Base-by-base conservation (phyloP, 176 grass and related monocot species). In the Cymbopogon citratus region DNA sequence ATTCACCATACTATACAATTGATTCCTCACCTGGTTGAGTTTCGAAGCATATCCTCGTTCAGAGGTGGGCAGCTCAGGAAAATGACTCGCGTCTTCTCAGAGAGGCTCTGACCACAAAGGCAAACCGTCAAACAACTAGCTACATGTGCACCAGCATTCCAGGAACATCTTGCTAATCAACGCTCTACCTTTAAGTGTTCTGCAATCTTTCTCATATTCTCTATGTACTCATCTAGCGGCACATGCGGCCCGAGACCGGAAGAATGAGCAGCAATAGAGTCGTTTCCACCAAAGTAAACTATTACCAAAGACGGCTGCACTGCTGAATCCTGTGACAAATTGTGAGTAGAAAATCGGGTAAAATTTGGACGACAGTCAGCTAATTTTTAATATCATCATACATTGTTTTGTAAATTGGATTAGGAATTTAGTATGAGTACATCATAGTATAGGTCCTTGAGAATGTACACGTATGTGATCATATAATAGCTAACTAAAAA, bases 231-330 rank as follows among this genome's bases (percentile, higher is more conserved):
- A 5, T 81, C 75, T 80, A 97, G 81, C 7, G 94, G 94, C 39
- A 97, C 94, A 78, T 97, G 94, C 79, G 89, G 87, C 69, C 94
- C 90, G n/a, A 94, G 87, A 62, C 87, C 86, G 7, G 91, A 97
- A 0, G 87, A 64, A 64, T 94, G 87, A 34, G 87, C 71, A 39
- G 79, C 89, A 54, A 94, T 87, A 2, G 89, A 92, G 60, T 97
- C 94, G 61, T 94, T 97, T 36, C 92, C 94, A 66, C 94, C 94
- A 92, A 97, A 92, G 75, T 97, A 97, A 87, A 94, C 94, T 73
- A 97, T 89, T 59, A 97, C 90, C 74, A 97, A 70, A 28, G 87
- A 89, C 23, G 94, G 92, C 74, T 90, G 90, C 64, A 90, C 64
- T 2, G 64, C 4, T 49, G 85, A 86, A 60, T 92, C 90, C 90